Evolutionary conservation across 2,329 filamentous ascomycete genomes (phyloP).

Genomic region (Aspergillus bombycis): DNA sequence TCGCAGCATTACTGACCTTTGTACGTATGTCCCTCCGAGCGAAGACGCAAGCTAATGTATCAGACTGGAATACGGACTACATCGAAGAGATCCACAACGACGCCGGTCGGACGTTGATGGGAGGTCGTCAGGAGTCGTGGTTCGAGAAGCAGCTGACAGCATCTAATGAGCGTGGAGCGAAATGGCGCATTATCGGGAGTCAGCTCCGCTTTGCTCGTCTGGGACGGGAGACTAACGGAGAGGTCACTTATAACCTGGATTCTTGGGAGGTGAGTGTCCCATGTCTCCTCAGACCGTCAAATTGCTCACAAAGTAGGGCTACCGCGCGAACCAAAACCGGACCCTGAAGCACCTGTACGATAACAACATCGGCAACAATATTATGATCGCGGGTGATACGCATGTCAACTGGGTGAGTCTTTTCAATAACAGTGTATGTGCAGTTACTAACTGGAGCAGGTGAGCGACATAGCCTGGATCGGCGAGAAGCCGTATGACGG

Average conservation of each 20-base stretch:
- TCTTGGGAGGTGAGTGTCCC: slow-evolving; percentile 51
- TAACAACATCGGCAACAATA: slow-evolving; percentile 71
- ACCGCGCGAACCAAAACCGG: slow-evolving; percentile 70
- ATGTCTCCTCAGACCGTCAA: too few relatives aligned
- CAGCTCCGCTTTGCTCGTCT: slow-evolving; percentile 54
- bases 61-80: slow-evolving; percentile 65
- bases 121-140: slow-evolving; percentile 73
- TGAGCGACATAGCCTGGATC: slow-evolving; percentile 61
- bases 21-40: background rate
- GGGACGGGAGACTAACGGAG: slow-evolving; percentile 7
- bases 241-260: slow-evolving; percentile 44
- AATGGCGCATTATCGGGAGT: slow-evolving; percentile 72
- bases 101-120: slow-evolving; percentile 70
- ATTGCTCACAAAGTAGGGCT: slow-evolving; percentile 48
- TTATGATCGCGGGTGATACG: slow-evolving; percentile 72
- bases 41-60: background rate
- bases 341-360: slow-evolving; percentile 68
- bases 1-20: slow-evolving; percentile 61
- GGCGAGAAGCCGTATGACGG: slow-evolving; percentile 56
- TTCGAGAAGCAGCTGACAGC: slow-evolving; percentile 64
- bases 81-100: slow-evolving; percentile 67
- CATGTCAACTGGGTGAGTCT: slow-evolving; percentile 65
- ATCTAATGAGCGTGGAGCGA: slow-evolving; percentile 65
- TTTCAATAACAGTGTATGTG: background rate
- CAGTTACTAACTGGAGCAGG: slow-evolving; percentile 1